phyloP scores from a whole-genome alignment of 441 rosid species.

The Gossypium trilobum region DNA sequence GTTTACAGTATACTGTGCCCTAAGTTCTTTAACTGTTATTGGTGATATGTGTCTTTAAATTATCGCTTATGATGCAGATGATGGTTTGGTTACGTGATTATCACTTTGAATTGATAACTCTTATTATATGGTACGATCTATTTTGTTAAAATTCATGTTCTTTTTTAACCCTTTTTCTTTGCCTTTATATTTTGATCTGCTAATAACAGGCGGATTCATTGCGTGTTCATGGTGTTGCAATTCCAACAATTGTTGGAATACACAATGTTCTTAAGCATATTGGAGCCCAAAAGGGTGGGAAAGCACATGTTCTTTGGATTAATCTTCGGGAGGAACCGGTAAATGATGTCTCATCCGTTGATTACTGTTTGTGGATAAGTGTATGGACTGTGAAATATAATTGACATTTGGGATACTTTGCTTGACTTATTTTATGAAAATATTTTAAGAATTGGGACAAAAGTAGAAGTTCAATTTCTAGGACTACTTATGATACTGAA shows the following conservation, averaged over 20 bases:
- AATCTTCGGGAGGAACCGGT: slow-evolving; percentile 97
- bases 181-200: slow-evolving; percentile 9
- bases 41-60: too few relatives aligned
- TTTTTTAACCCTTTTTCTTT: neutral
- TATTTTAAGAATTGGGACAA: neutral
- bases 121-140: neutral
- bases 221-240: slow-evolving; percentile 90
- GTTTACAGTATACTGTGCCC: neutral
- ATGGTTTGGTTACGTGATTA: too few relatives aligned
- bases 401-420: slow-evolving; percentile 2
- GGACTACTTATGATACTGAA: neutral
- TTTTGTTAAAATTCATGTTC: neutral
- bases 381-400: neutral
- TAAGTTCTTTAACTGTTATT: too few relatives aligned
- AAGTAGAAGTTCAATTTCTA: neutral
- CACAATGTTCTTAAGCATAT: slow-evolving; percentile 78
- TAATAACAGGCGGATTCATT: slow-evolving; percentile 63
- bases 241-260: slow-evolving; percentile 81
- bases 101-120: too few relatives aligned
- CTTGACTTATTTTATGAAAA: neutral
- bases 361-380: neutral
- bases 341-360: slow-evolving; percentile 15
- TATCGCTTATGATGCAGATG: too few relatives aligned
- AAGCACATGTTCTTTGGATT: slow-evolving; percentile 71
- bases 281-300: slow-evolving; percentile 59